A percentile compares a stretch with the other conserved stretches of the same genome.
phyloP scores from a whole-genome alignment of 139 green algal species.

The Volvox reticuliferus region DNA sequence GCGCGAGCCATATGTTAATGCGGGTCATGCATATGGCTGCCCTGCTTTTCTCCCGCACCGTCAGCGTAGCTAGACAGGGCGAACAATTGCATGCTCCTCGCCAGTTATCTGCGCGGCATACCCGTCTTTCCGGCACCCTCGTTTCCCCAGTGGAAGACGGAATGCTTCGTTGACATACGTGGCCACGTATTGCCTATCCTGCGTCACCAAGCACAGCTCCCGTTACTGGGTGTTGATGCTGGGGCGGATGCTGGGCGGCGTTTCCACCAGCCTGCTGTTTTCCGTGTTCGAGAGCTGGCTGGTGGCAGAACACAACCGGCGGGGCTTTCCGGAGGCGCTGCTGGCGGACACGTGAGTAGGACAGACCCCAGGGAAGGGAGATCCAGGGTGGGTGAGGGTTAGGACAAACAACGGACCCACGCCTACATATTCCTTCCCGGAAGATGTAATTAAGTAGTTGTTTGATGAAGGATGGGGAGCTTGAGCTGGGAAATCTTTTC shows the following conservation, averaged over 20 bases:
- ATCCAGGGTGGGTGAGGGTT: too few relatives aligned
- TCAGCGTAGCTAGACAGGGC: too few relatives aligned
- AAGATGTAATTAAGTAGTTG: too few relatives aligned
- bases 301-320: slow-evolving; percentile 87
- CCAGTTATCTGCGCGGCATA: too few relatives aligned
- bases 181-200: slow-evolving; percentile 89
- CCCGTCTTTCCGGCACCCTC: too few relatives aligned
- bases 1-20: too few relatives aligned
- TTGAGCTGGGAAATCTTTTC: too few relatives aligned
- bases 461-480: too few relatives aligned
- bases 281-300: slow-evolving; percentile 98
- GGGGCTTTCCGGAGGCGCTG: slow-evolving; percentile 42
- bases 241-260: slow-evolving; percentile 93
- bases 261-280: slow-evolving; percentile 97
- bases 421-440: background rate
- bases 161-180: slow-evolving; percentile 89
- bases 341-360: slow-evolving; percentile 51
- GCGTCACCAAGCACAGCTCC: slow-evolving; percentile 95
- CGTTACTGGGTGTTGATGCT: slow-evolving; percentile 91
- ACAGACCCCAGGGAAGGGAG: background rate
- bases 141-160: slow-evolving; percentile 81
- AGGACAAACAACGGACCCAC: background rate
- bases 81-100: too few relatives aligned
- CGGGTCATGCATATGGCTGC: too few relatives aligned
- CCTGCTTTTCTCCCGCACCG: too few relatives aligned